Base-by-base conservation (phyloP, 345 rosid species). In the Salix koriyanagi region DNA sequence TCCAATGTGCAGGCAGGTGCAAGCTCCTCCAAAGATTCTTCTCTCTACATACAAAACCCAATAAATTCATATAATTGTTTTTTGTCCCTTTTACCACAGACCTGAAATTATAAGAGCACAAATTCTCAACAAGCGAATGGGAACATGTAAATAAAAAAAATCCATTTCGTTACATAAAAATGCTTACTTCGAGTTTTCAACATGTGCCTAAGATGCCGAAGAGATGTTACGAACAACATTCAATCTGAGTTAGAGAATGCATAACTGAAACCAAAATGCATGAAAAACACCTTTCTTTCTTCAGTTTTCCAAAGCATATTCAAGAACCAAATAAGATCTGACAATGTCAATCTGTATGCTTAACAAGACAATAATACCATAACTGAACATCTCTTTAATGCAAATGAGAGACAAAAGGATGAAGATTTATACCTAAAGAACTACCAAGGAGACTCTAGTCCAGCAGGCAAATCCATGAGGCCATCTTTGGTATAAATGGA, bases 1-100 rank as follows among this genome's bases (percentile, higher is more conserved):
- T 96, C 98, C 92, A 96, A 85, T 58, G 98, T 88, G 90, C 99
- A 96, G 66, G 96, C 97, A 77, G 99, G 96, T 80, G 98, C 99
- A 82, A 92, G 99, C 93, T 92, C 97, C 86, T 96, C 99, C 79
- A 96, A 75, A 56, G 99, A 96, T 79, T 93, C 92, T 89, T 96
- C 97, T 78, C 93, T 93, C 97, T 93, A 81, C 66, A 85, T 79
- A 36, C n/a, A 61, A 68, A 52, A 41, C 39, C 19, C 60, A 77
- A 70, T 5, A 36, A 36, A 7, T 36, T 36, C 37, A 5, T 36
- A 36, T 36, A 36, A 36, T 36, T 36, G 37, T 5, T 36, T 36
- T 36, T 36, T 36, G 37, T 36, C 37, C 37, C 6, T 36, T 36
- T 36, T 36, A 36, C 37, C 7, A 36, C 37, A 36, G 6, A 36